Evolutionary conservation across 164 flowering plant species (phyloP), one percentile per base, ranked within the genome.

Genomic region (Cinnamomum micranthum): DNA sequence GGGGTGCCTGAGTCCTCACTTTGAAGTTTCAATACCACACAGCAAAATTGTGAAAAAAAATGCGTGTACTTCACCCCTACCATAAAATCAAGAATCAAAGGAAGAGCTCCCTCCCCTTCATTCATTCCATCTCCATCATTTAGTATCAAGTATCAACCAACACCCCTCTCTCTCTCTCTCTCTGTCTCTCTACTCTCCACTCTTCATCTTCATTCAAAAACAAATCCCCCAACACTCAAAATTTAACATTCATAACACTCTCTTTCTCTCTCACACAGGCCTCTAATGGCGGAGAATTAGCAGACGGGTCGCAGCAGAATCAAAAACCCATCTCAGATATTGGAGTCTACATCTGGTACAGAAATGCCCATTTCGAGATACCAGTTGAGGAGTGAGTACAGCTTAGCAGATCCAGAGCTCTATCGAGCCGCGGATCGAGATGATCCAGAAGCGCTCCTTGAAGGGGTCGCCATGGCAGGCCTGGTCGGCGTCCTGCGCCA

Each of bases 381-480:
- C 78, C 87, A 82, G 85, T 82, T 94, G 76, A 78, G 95, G 83
- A 89, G 85, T 68, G 95, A 92, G 89, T 93, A 85, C 81, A 82
- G 90, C 68, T 90, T 92, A 75, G 98, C 95, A 65, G 97, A 92
- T 89, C 95, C 98, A 24, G 95, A 94, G 81, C 86, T 96, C 31
- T 92, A 91, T 81, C 78, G 81, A 76, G 81, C 91, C 4, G 92
- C 97, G 22, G 94, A 96, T 76, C 91, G 80, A 72, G 95, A 94
- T 88, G 99, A 96, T 80, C 97, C 99, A 22, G 98, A 96, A 70
- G 97, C 97, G 24, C 70, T 96, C 6, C 88, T 96, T 23, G 99
- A 96, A 85, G 99, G 94, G 28, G 95, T 96, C 50, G 97, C 99
- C 81, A 92, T 96, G 97, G 92, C 99, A 14, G 99, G 97, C 67